These are phyloP conservation scores for Ricinus communis DNA, from an alignment of 345 rosid species.

Conservation along the genomic window DNA sequence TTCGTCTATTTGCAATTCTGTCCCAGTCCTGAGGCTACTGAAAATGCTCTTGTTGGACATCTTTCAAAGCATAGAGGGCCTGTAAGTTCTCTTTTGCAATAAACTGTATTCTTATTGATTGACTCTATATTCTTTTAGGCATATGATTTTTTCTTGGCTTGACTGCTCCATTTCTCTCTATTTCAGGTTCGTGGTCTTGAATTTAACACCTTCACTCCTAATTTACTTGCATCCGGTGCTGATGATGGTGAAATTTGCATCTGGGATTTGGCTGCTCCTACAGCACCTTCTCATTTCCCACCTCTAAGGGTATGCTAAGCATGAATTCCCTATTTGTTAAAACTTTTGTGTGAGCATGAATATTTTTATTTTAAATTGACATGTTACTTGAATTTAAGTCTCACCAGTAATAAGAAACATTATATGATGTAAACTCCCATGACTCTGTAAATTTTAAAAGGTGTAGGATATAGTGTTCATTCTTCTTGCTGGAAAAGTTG, in stretches of 20 bases:
- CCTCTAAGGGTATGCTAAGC: slow-evolving; percentile 59
- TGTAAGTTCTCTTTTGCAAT: slow-evolving; percentile 54
- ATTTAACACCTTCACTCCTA: slow-evolving; percentile 71
- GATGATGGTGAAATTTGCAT: slow-evolving; percentile 96
- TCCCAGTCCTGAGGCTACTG: slow-evolving; percentile 62
- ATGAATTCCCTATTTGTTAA: neutral
- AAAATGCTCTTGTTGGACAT: slow-evolving; percentile 61
- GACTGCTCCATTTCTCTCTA: neutral
- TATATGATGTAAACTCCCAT: neutral
- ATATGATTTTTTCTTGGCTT: slow-evolving; percentile 12
- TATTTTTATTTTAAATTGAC: too few relatives aligned
- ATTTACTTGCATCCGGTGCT: slow-evolving; percentile 95
- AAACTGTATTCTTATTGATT: neutral
- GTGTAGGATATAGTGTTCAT: neutral
- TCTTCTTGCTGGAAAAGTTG: neutral
- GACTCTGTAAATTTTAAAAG: neutral
- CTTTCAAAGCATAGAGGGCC: slow-evolving; percentile 91
- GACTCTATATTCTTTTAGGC: neutral
- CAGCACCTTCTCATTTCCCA: slow-evolving; percentile 83
- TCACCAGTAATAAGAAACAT: neutral
- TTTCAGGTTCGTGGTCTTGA: slow-evolving; percentile 98
- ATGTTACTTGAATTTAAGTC: neutral
- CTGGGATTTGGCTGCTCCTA: slow-evolving; percentile 85
- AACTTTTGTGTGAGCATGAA: neutral
- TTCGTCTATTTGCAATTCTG: neutral